Evolutionary conservation across 2,329 filamentous ascomycete genomes (phyloP).

Genomic region (Pyrenophora teres): DNA sequence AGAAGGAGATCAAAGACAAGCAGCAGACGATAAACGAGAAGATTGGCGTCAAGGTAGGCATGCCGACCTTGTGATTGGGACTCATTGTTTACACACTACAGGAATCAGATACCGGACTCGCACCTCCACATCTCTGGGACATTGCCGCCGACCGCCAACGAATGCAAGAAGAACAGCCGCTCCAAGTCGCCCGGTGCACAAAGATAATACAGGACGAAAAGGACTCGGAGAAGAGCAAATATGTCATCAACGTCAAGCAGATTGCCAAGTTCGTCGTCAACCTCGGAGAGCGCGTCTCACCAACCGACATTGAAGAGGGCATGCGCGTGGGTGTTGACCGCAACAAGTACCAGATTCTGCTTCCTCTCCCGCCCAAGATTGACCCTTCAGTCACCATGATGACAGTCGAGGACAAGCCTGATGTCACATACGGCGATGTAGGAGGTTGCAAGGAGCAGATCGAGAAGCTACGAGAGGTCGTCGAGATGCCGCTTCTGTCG

Average conservation of each 20-base stretch:
- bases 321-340: conserved; percentile 98
- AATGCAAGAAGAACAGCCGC: conserved; percentile 96
- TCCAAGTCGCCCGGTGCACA: conserved; percentile 96
- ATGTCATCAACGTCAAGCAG: conserved; percentile 99
- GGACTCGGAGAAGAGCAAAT: conserved; percentile 97
- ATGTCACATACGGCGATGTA: conserved; percentile 98
- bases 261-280: conserved; percentile 99
- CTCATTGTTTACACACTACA: conserved; percentile 45
- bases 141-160: conserved; percentile 96
- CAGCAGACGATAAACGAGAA: conserved; percentile 98
- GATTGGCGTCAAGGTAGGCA: conserved; percentile 64
- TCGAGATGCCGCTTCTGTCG: conserved; percentile 96
- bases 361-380: conserved; percentile 96
- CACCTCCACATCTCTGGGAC: conserved; percentile 98
- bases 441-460: conserved; percentile 99
- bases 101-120: conserved; percentile 98
- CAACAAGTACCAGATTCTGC: conserved; percentile 98
- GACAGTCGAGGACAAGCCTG: conserved; percentile 99
- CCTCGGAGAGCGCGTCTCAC: conserved; percentile 92
- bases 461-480: conserved; percentile 96
- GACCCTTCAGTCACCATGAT: conserved; percentile 99
- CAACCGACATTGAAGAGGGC: conserved; percentile 98
- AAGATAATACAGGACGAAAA: conserved; percentile 99
- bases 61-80: not conserved
- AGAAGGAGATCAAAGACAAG: conserved; percentile 99